A percentile compares a stretch with the other conserved stretches of the same genome.
Conservation (phyloP, 2,329 filamentous ascomycete species). For the Epichloe hybrida region DNA sequence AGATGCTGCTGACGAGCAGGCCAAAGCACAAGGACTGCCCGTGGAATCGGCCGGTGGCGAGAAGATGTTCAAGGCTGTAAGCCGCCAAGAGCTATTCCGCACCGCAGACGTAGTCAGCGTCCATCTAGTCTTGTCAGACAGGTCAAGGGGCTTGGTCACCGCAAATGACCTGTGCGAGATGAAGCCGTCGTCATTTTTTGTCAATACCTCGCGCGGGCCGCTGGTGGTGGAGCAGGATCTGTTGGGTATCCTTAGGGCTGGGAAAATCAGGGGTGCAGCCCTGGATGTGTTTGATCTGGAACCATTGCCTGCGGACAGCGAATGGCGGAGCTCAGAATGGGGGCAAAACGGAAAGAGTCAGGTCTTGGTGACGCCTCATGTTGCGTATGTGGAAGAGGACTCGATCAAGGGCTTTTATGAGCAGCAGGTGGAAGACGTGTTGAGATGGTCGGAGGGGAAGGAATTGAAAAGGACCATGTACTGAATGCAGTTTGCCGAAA, state of each 20-base stretch:
- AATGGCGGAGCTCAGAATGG: conserved; percentile 53
- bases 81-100: conserved; percentile 51
- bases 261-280: conserved; percentile 49
- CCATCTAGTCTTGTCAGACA: conserved; percentile 56
- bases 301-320: conserved; percentile 48
- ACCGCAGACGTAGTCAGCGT: conserved; percentile 55
- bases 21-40: conserved; percentile 46
- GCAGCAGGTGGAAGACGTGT: conserved; percentile 6
- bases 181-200: conserved; percentile 48
- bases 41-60: conserved; percentile 35
- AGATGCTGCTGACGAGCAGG: conserved; percentile 56
- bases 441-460: conserved; percentile 6
- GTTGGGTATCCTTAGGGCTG: conserved; percentile 39
- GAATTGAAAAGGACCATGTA: conserved; percentile 2
- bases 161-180: conserved; percentile 45
- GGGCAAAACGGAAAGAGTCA: conserved; percentile 48
- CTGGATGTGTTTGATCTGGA: conserved; percentile 61
- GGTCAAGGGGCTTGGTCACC: conserved; percentile 52
- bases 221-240: conserved; percentile 52
- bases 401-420: conserved; percentile 53
- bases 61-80: conserved; percentile 54
- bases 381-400: conserved; percentile 63
- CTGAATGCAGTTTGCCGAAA: neutral
- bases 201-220: conserved; percentile 59
- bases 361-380: conserved; percentile 64